Conservation (phyloP, 2,329 filamentous ascomycete species). For the Cordyceps militaris region DNA sequence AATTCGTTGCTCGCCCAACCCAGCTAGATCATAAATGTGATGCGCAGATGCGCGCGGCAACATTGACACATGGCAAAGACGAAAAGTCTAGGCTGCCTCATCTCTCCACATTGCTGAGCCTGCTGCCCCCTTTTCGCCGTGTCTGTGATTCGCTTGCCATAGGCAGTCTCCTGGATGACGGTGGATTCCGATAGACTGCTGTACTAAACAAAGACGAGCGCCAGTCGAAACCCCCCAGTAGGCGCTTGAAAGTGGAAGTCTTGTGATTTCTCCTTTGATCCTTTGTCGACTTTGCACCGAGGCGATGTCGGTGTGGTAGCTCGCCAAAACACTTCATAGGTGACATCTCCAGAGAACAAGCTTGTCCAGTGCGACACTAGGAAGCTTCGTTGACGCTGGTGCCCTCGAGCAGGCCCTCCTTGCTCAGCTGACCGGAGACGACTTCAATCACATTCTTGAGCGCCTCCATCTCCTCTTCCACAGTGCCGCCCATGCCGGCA, state of each 20-base stretch:
- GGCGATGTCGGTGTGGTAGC: background rate
- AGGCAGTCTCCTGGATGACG: too few relatives aligned
- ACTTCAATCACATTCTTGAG: constrained; percentile 68
- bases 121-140: background rate
- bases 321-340: background rate
- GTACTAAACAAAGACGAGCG: background rate
- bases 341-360: background rate
- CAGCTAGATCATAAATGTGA: too few relatives aligned
- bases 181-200: background rate
- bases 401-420: constrained; percentile 10
- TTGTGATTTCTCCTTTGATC: too few relatives aligned
- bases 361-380: background rate
- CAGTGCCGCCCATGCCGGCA: constrained; percentile 67
- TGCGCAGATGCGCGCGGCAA: background rate
- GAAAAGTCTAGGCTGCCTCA: background rate
- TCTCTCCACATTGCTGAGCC: background rate
- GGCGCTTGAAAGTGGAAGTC: too few relatives aligned
- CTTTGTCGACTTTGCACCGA: too few relatives aligned
- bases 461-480: constrained; percentile 92
- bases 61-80: background rate
- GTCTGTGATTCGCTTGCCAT: too few relatives aligned
- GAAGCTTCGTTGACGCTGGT: background rate
- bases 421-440: constrained; percentile 34
- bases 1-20: too few relatives aligned
- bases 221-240: background rate